phyloP scores from a whole-genome alignment of 805 yeast genomes.

The Starmerella gropengiesseri region DNA sequence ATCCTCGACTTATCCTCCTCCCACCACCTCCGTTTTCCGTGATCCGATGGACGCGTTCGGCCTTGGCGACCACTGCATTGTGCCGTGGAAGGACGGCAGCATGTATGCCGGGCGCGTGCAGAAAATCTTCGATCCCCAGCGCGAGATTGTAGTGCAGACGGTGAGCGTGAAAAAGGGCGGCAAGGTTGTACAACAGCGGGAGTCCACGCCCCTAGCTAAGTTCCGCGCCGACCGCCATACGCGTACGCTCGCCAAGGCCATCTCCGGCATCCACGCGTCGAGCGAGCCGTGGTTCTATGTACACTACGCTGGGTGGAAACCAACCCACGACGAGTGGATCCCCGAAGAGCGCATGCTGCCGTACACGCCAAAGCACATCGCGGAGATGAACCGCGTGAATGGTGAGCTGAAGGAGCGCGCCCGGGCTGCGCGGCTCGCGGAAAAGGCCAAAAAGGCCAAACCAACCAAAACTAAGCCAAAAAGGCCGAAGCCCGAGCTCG shows the following conservation, averaged over 20 bases:
- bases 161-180: constrained; percentile 10
- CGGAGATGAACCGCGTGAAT: constrained; percentile 50
- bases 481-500: neutral
- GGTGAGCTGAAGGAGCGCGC: constrained; percentile 34
- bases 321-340: constrained; percentile 97
- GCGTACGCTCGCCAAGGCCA: constrained; percentile 6
- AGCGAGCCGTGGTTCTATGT: constrained; percentile 45
- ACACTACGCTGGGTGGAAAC: constrained; percentile 93
- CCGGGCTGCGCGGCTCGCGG: constrained; percentile 13
- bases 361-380: constrained; percentile 55
- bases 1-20: constrained; percentile 2
- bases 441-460: constrained; percentile 16
- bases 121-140: constrained; percentile 18
- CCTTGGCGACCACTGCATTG: constrained; percentile 20
- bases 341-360: constrained; percentile 54
- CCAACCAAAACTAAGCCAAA: constrained; percentile 8
- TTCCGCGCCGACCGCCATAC: constrained; percentile 9
- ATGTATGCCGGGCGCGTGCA: constrained; percentile 19
- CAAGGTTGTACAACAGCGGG: constrained; percentile 7
- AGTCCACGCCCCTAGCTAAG: constrained; percentile 24
- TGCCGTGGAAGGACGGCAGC: constrained; percentile 23
- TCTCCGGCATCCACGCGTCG: constrained; percentile 24
- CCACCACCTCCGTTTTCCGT: constrained; percentile 4
- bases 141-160: constrained; percentile 12
- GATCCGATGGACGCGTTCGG: constrained; percentile 10